Percentiles rank a stretch among this genome's conserved stretches.
These are phyloP conservation scores for Lipomyces starkeyi DNA, from an alignment of 805 yeast genomes.

Conservation along the genomic window DNA sequence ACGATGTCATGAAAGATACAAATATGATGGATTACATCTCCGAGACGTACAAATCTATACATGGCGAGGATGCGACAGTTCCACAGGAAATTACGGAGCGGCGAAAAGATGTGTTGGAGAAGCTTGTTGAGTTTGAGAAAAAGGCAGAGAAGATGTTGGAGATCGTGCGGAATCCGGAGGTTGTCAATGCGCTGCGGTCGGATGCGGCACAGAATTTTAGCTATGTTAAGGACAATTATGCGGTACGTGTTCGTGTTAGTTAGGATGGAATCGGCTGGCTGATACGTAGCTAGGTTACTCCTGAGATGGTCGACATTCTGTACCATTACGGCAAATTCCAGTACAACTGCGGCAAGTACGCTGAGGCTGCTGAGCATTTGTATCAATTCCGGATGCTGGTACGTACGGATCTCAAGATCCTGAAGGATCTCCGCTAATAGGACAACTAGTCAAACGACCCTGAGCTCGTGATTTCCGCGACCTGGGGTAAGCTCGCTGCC, in stretches of 20 bases:
- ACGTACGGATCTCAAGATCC: not conserved
- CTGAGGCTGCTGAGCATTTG: conserved; percentile 62
- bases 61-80: conserved; percentile 45
- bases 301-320: conserved; percentile 55
- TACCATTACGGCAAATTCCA: conserved; percentile 67
- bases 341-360: conserved; percentile 68
- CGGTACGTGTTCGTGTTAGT: conserved; percentile 37
- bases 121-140: conserved; percentile 34
- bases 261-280: not conserved
- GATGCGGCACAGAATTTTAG: conserved; percentile 61
- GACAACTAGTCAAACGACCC: conserved; percentile 52
- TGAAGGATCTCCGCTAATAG: not conserved
- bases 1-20: conserved; percentile 62
- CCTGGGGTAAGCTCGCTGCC: conserved; percentile 73
- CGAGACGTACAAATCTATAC: conserved; percentile 52
- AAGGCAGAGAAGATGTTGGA: conserved; percentile 31
- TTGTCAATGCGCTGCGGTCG: conserved; percentile 58
- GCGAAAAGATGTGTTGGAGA: conserved; percentile 47
- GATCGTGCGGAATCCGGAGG: conserved; percentile 51
- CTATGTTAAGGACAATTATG: conserved; percentile 53
- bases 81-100: conserved; percentile 53
- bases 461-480: conserved; percentile 59
- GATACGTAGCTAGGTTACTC: conserved; percentile 39
- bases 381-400: conserved; percentile 59
- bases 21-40: conserved; percentile 60